phyloP scores from a whole-genome alignment of 2,329 filamentous ascomycete species.

The Xylariaceae sp. region DNA sequence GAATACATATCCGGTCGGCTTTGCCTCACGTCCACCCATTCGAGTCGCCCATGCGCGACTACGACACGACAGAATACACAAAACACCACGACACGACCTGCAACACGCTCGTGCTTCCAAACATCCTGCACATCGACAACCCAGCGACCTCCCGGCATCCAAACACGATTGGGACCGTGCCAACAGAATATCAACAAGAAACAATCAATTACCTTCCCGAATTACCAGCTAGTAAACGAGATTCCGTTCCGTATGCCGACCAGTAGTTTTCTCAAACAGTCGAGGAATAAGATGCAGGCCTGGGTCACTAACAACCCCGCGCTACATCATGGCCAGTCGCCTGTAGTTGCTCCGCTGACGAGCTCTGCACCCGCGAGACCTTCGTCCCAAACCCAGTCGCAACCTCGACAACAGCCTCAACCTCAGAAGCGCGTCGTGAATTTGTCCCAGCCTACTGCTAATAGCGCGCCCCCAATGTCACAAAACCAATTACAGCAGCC shows the following conservation, averaged over 20 bases:
- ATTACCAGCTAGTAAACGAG: background rate
- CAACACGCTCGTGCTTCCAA: conserved; percentile 11
- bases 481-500: conserved; percentile 20
- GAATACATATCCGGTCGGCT: conserved; percentile 25
- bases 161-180: no score
- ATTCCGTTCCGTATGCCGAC: conserved; percentile 25
- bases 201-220: conserved; percentile 3
- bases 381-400: conserved; percentile 4
- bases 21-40: conserved; percentile 16
- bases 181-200: no score
- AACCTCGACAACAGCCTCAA: background rate
- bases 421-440: conserved; percentile 21
- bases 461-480: conserved; percentile 3
- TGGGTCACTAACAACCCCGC: conserved; percentile 30
- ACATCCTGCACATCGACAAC: background rate
- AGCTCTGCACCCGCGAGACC: conserved; percentile 20
- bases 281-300: conserved; percentile 32
- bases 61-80: conserved; percentile 10
- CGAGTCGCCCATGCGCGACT: conserved; percentile 9
- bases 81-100: background rate
- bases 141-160: no score
- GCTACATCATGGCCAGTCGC: conserved; percentile 19
- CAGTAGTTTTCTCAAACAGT: conserved; percentile 30
- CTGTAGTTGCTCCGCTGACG: conserved; percentile 17
- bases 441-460: conserved; percentile 14